These are phyloP conservation scores for Theobroma grandiflorum DNA, from an alignment of 441 rosid genomes.

Conservation along the genomic window DNA sequence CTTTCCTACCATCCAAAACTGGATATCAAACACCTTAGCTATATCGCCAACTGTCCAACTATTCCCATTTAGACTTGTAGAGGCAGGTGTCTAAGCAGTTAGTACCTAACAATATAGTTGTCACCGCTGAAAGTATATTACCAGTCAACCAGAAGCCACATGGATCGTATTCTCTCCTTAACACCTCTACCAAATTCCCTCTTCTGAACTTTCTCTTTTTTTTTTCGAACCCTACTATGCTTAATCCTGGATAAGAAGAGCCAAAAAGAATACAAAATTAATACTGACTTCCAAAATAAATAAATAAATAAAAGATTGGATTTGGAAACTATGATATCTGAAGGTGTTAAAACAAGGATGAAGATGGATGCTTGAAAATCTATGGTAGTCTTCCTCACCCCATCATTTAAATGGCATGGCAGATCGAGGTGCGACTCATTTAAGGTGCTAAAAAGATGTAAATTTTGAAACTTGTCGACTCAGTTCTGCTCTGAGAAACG, in stretches of 20 bases:
- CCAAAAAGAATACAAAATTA: neutral
- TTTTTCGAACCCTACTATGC: neutral
- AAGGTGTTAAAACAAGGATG: slow-evolving; percentile 1
- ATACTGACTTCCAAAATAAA: neutral
- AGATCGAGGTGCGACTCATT: slow-evolving; percentile 20
- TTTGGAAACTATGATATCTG: neutral
- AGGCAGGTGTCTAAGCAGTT: slow-evolving; percentile 44
- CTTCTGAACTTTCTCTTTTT: slow-evolving; percentile 38
- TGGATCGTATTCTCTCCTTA: slow-evolving; percentile 40
- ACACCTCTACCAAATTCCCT: slow-evolving; percentile 41
- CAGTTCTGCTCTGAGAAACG: slow-evolving; percentile 10
- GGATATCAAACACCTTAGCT: slow-evolving; percentile 47
- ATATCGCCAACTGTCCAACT: slow-evolving; percentile 47
- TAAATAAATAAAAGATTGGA: too few species aligned
- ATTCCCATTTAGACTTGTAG: slow-evolving; percentile 26
- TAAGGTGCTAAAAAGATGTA: slow-evolving; percentile 4
- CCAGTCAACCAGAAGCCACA: slow-evolving; percentile 48
- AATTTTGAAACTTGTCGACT: slow-evolving; percentile 14
- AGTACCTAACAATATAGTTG: slow-evolving; percentile 38
- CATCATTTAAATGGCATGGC: neutral
- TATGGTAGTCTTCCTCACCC: neutral
- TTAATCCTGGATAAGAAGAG: slow-evolving; percentile 16
- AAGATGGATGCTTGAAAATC: neutral
- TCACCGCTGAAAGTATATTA: slow-evolving; percentile 35
- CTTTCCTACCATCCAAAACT: slow-evolving; percentile 49